Evolutionary conservation across 1,284 basidiomycete species (phyloP).

Genomic region (Ceratobasidium sp.): DNA sequence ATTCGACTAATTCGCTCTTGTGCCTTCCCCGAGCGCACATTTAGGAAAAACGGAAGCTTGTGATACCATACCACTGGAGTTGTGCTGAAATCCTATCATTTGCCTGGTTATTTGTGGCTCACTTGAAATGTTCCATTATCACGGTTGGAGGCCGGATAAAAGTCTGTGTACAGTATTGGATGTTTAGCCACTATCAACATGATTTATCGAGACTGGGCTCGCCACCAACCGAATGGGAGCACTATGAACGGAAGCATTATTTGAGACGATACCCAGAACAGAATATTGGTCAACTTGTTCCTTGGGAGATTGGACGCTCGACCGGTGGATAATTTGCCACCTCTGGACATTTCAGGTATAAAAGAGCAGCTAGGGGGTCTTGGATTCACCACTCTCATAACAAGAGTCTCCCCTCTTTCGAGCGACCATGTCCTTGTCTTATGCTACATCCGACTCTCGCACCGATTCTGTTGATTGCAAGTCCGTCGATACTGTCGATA

Average conservation of each 20-base stretch:
- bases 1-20: not conserved
- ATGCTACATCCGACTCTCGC: constrained; percentile 21
- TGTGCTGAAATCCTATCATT: too few relatives aligned
- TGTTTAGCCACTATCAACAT: not conserved
- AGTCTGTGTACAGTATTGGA: not conserved
- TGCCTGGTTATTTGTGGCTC: too few relatives aligned
- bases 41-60: constrained; percentile 10
- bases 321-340: constrained; percentile 11
- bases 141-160: not conserved
- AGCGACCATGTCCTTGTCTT: constrained; percentile 21
- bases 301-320: not conserved
- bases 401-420: not conserved
- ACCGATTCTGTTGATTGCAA: constrained; percentile 20
- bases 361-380: not conserved
- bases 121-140: too few relatives aligned
- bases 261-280: constrained; percentile 9
- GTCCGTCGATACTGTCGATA: not conserved
- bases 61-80: too few relatives aligned
- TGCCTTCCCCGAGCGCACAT: not conserved
- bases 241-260: not conserved
- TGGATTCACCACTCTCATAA: not conserved
- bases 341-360: constrained; percentile 21
- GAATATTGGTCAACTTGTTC: constrained; percentile 10
- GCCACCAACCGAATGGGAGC: constrained; percentile 12
- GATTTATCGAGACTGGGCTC: not conserved